These are phyloP conservation scores for Trichoderma harzianum DNA, from an alignment of 2,329 filamentous ascomycete species.

Conservation along the genomic window DNA sequence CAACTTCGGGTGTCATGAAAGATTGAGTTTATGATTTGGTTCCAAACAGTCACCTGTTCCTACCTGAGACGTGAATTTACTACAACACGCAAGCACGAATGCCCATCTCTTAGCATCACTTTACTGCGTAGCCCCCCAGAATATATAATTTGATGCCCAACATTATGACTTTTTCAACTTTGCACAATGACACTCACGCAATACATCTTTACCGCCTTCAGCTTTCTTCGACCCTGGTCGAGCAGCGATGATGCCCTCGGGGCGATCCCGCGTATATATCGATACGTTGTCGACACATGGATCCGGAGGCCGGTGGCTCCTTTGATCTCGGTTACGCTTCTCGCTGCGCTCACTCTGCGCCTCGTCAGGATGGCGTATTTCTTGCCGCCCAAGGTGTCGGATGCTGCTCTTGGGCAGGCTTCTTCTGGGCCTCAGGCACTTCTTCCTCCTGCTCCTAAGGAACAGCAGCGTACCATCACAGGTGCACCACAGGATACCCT, in stretches of 20 bases:
- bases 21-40: background rate
- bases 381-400: slow-evolving; percentile 21
- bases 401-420: slow-evolving; percentile 18
- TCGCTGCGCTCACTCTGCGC: background rate
- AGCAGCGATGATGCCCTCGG: background rate
- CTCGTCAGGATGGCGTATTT: slow-evolving; percentile 24
- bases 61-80: background rate
- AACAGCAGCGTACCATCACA: background rate
- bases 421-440: background rate
- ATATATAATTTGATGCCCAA: background rate
- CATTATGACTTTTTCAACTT: background rate
- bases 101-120: background rate
- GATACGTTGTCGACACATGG: background rate
- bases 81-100: background rate
- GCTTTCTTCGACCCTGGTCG: background rate
- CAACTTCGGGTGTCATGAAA: background rate
- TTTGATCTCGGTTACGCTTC: background rate
- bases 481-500: background rate
- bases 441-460: background rate
- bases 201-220: slow-evolving; percentile 1
- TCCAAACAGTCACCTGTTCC: background rate
- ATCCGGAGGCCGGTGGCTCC: background rate
- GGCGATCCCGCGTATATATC: background rate
- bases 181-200: background rate
- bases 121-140: background rate